Evolutionary conservation across 192 early-diverging fungal species (phyloP).

Genomic region (Phycomyces blakesleeanus): DNA sequence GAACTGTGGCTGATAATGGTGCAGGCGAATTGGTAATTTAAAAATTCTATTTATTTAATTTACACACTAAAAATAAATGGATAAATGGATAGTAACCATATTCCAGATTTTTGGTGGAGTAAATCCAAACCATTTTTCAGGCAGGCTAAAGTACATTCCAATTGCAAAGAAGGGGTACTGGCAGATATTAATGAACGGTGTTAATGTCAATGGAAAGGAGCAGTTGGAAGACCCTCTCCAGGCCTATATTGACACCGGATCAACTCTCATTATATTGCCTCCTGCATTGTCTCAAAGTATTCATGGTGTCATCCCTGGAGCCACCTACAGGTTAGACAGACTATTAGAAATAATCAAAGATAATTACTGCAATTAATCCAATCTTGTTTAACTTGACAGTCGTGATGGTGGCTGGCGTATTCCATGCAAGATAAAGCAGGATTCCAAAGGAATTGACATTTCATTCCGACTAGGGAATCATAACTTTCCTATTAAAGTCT

Average conservation of each 20-base stretch:
- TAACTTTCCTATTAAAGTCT: constrained; percentile 23
- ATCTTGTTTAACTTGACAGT: neutral
- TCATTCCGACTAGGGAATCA: constrained; percentile 24
- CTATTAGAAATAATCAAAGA: too few species aligned
- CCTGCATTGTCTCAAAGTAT: constrained; percentile 27
- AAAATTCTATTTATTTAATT: too few species aligned
- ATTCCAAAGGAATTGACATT: neutral
- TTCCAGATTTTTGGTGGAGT: constrained; percentile 40
- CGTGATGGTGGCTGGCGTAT: constrained; percentile 30
- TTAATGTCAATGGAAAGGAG: constrained; percentile 32
- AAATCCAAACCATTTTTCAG: constrained; percentile 48
- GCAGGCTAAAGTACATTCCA: constrained; percentile 48
- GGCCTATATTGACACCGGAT: constrained; percentile 52
- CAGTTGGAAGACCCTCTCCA: neutral
- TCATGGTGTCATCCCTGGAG: constrained; percentile 37
- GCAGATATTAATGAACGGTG: constrained; percentile 37
- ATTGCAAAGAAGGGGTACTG: constrained; percentile 55
- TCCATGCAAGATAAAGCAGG: constrained; percentile 25
- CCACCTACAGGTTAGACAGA: neutral
- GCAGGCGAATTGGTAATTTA: constrained; percentile 41
- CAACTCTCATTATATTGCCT: constrained; percentile 46
- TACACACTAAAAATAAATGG: too few species aligned
- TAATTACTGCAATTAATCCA: too few species aligned
- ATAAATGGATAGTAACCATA: neutral
- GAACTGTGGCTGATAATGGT: constrained; percentile 34